Evolutionary conservation across 345 rosid genomes (phyloP).

Genomic region (Stellera chamaejasme): DNA sequence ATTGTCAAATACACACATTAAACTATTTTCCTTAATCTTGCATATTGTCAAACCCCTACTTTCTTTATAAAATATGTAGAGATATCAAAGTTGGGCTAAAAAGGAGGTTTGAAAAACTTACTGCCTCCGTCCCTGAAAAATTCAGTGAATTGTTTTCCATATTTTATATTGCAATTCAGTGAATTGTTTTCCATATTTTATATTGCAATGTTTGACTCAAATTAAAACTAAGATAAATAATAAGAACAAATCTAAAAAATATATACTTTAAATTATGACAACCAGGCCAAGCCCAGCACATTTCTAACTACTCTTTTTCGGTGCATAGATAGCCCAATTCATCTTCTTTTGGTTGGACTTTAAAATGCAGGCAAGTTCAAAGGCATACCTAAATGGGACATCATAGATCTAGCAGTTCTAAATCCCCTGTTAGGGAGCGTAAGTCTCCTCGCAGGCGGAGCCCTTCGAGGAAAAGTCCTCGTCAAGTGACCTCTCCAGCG

Average conservation of each 20-base stretch:
- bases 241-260: too few relatives aligned
- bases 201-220: too few relatives aligned
- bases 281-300: too few relatives aligned
- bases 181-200: too few relatives aligned
- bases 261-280: too few relatives aligned
- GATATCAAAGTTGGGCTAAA: background rate
- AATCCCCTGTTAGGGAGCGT: slow-evolving; percentile 36
- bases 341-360: background rate
- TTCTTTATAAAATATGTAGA: background rate
- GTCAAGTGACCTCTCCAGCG: slow-evolving; percentile 9
- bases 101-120: too few relatives aligned
- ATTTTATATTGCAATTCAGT: too few relatives aligned
- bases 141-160: too few relatives aligned
- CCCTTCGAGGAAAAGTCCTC: slow-evolving; percentile 1
- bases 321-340: background rate
- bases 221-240: too few relatives aligned
- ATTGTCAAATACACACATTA: too few relatives aligned
- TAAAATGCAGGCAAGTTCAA: slow-evolving; percentile 1
- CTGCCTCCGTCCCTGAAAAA: too few relatives aligned
- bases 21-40: background rate
- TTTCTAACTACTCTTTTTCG: too few relatives aligned
- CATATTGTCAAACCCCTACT: background rate
- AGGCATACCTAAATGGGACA: slow-evolving; percentile 36
- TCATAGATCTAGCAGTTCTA: slow-evolving; percentile 22
- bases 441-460: slow-evolving; percentile 22